Conservation (phyloP, 2,329 filamentous ascomycete genomes). For the Colletotrichum gigasporum region DNA sequence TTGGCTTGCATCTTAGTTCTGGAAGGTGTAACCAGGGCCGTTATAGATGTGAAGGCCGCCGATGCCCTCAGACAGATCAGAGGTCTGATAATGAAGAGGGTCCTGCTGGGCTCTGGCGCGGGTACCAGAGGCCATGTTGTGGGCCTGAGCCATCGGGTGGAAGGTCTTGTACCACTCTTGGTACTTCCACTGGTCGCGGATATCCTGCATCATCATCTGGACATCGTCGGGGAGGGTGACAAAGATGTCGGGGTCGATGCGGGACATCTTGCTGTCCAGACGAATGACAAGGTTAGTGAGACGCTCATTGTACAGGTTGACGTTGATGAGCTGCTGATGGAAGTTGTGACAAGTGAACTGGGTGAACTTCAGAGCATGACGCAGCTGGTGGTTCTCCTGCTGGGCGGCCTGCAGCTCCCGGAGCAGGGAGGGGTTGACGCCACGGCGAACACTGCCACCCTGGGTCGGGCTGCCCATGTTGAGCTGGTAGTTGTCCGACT, state of each 20-base stretch:
- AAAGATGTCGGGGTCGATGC: neutral
- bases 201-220: neutral
- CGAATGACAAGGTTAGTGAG: neutral
- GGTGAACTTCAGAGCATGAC: too few relatives aligned
- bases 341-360: too few relatives aligned
- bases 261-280: neutral
- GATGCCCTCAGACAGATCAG: neutral
- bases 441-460: neutral
- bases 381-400: too few relatives aligned
- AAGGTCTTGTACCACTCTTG: neutral
- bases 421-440: neutral
- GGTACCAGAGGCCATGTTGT: too few relatives aligned
- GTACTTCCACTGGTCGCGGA: constrained; percentile 13
- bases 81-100: neutral
- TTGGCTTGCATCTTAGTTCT: neutral
- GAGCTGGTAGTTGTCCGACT: neutral
- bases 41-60: neutral
- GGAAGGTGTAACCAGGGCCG: too few relatives aligned
- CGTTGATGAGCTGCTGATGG: too few relatives aligned
- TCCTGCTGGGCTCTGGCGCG: neutral
- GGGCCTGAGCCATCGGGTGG: too few relatives aligned
- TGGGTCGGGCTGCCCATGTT: neutral
- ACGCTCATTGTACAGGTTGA: neutral
- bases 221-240: neutral
- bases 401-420: neutral